phyloP scores from a whole-genome alignment of 2,329 filamentous ascomycete species.

The Mycocentrospora acerina region DNA sequence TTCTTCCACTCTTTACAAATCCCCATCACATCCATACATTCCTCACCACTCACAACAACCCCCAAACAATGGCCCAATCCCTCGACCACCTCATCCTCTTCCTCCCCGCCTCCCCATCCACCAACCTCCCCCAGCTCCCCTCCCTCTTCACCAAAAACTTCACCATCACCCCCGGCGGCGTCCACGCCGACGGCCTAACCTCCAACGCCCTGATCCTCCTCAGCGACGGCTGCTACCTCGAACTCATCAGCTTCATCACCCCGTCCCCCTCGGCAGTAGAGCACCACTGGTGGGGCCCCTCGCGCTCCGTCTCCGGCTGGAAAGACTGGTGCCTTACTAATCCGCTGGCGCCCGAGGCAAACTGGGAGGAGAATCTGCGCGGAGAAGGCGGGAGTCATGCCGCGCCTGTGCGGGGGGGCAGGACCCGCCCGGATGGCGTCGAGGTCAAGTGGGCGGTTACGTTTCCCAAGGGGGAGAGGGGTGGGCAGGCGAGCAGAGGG shows the following conservation, averaged over 20 bases:
- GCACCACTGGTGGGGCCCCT: constrained; percentile 63
- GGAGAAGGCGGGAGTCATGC: constrained; percentile 46
- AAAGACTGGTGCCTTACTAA: constrained; percentile 58
- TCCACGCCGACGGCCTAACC: constrained; percentile 61
- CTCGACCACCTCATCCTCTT: constrained; percentile 68
- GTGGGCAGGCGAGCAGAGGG: constrained; percentile 45
- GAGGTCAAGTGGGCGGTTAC: constrained; percentile 63
- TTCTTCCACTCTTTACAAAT: too few relatives aligned
- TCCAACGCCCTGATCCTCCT: constrained; percentile 65
- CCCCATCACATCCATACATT: too few relatives aligned
- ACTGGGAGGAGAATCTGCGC: constrained; percentile 9
- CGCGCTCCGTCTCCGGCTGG: constrained; percentile 56
- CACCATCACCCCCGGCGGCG: constrained; percentile 61
- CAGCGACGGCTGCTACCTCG: constrained; percentile 65
- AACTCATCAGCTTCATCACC: constrained; percentile 64
- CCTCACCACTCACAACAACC: too few relatives aligned
- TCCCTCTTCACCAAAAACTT: constrained; percentile 58
- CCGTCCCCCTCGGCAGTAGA: constrained; percentile 43
- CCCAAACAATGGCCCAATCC: constrained; percentile 14
- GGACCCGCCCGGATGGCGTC: constrained; percentile 57
- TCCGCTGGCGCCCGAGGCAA: constrained; percentile 7
- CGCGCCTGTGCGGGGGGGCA: constrained; percentile 54
- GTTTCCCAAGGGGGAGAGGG: constrained; percentile 46
- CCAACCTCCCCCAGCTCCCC: constrained; percentile 34
- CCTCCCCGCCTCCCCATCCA: constrained; percentile 57